Base-by-base conservation (phyloP, 371 early-diverging fungal genomes). In the Mortierella sp. region DNA sequence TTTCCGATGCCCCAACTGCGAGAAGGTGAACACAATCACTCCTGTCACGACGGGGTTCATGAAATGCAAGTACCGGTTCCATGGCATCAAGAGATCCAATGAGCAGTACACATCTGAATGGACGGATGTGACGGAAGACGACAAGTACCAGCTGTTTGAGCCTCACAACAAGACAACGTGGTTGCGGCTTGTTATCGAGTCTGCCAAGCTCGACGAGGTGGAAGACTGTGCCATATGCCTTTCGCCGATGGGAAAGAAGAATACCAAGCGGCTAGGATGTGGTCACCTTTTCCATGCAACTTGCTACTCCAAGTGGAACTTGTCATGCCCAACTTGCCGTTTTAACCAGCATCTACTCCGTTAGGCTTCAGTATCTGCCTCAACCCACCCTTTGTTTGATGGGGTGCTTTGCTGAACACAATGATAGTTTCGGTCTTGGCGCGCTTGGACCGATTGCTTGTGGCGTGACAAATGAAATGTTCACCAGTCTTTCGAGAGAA, bases 41-140 rank as follows among this genome's bases (percentile, higher is more conserved):
- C n/a, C n/a, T n/a, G n/a, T n/a, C n/a, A n/a, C n/a, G n/a, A n/a
- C n/a, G n/a, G n/a, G 68, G 21, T 61, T 68, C 53, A 22, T 22
- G 40, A 0, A 17, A 17, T 67, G 67, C 67, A 54, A 44, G 28
- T 56, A 60, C 28, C 56, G 61, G 0, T 67, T 60, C 40, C 49
- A 55, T 34, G 67, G 67, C 7, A 60, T 55, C 46, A 55, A 50
- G 40, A 8, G 2, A 2, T 28, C 60, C 2, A 61, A 56, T 2
- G 57, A 67, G 22, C 60, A 60, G 22, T 56, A 60, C 40, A 50
- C 56, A 0, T 67, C 60, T 17, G 51, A 56, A 0, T 67, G 67
- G 61, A 44, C 9, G 50, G 16, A 31, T 4, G 67, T 56, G 10
- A 16, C 17, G 3, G 16, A 3, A 12, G 51, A 50, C 2, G 60